Conservation (phyloP, 169 alveolate genomes). For the Babesia bigemina region DNA sequence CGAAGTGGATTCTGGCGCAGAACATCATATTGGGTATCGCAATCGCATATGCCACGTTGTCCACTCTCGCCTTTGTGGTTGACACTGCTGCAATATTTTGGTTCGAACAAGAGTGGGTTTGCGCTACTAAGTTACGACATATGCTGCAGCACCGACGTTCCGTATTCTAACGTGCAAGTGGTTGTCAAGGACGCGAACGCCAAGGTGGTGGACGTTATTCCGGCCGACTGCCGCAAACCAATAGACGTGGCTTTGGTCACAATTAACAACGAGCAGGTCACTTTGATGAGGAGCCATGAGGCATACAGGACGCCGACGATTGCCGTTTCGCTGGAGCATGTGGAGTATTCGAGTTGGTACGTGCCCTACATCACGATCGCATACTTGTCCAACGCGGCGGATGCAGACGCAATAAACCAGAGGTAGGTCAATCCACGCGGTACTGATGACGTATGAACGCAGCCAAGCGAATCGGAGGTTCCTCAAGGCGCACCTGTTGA, state of each 20-base stretch:
- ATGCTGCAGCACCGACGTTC: background rate
- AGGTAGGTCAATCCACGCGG: conserved; percentile 6
- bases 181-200: conserved; percentile 34
- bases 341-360: conserved; percentile 13
- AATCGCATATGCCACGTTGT: conserved; percentile 1
- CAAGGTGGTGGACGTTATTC: conserved; percentile 25
- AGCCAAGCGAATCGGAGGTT: conserved; percentile 28
- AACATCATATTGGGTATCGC: background rate
- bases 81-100: background rate
- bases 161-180: conserved; percentile 23
- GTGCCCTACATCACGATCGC: conserved; percentile 48
- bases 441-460: background rate
- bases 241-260: conserved; percentile 5
- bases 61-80: background rate
- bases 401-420: conserved; percentile 8
- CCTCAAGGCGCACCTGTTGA: conserved; percentile 11
- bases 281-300: background rate
- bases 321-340: conserved; percentile 37
- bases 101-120: background rate
- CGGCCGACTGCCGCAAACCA: conserved; percentile 25
- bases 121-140: background rate
- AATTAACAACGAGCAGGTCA: conserved; percentile 26
- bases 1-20: background rate
- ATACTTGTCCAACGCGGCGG: conserved; percentile 5
- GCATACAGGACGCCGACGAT: conserved; percentile 18